Base-by-base conservation (phyloP, 208 protist species). In the Leptomonas seymouri region DNA sequence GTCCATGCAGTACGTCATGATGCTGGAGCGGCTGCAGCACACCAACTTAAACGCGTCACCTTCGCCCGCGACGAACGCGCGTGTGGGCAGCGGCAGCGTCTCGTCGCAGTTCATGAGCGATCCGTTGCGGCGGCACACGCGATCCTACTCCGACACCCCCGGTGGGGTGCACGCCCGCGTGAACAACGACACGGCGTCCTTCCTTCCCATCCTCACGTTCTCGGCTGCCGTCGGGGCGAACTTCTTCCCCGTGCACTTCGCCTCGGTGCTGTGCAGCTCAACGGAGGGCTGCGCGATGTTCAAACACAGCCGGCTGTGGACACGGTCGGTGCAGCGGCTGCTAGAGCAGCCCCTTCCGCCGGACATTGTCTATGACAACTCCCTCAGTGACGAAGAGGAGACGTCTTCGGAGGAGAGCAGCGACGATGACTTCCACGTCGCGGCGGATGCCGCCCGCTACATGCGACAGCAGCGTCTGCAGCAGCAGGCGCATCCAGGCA, bases 171-270 rank as follows among this genome's bases (percentile, higher is more conserved):
- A 67, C 49, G 58, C 53, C 48, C 49, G 57, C 34, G 21, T 68
- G 39, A 31, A 46, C 34, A 46, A 56, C 28, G 56, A 54, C n/a
- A 50, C 36, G 31, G 7, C 79, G 23, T 54, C 71, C 20, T 76
- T 77, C 31, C 49, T 87, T 16, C 62, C 75, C 23, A 48, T 85
- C n/a, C 58, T 85, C 27, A 76, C 78, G 15, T 74, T 79, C 27
- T 80, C 53, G 36, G 76, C 61, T 21, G 67, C 71, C 14, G 59
- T 73, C 9, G 60, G 65, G 23, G 66, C 78, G 41, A 81, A 81
- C 28, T 92, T 93, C 67, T 91, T 96, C 53, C 91, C 91, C 14
- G 80, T 78, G 25, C 91, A 96, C 77, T 93, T 94, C 50, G 89
- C 89, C 23, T 77, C 87, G 9, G 81, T 92, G 23, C 74, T 96